Evolutionary conservation across 2,329 filamentous ascomycete genomes (phyloP).

Genomic region (Calonectria crousiana): DNA sequence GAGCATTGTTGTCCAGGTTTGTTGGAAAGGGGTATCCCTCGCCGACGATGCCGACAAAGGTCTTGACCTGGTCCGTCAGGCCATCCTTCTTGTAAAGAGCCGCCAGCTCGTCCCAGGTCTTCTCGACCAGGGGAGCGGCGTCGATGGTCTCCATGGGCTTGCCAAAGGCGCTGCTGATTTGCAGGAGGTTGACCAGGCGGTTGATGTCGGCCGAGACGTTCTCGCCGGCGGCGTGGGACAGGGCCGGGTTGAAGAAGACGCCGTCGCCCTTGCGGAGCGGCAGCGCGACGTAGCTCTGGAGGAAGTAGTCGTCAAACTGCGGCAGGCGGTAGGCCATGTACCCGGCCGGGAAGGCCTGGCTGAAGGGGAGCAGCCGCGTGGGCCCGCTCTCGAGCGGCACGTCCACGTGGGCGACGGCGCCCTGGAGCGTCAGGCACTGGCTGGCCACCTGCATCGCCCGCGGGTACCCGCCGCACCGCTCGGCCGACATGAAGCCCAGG

Average conservation of each 20-base stretch:
- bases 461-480: slow-evolving; percentile 61
- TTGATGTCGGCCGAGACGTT: slow-evolving; percentile 62
- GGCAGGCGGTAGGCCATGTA: slow-evolving; percentile 68
- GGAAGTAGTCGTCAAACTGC: slow-evolving; percentile 67
- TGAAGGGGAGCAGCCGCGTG: slow-evolving; percentile 71
- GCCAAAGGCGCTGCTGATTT: slow-evolving; percentile 72
- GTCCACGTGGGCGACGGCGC: slow-evolving; percentile 71
- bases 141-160: slow-evolving; percentile 74
- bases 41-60: slow-evolving; percentile 63
- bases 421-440: slow-evolving; percentile 72
- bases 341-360: slow-evolving; percentile 67
- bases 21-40: slow-evolving; percentile 74
- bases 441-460: slow-evolving; percentile 65
- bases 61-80: slow-evolving; percentile 55
- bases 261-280: slow-evolving; percentile 69
- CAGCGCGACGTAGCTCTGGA: slow-evolving; percentile 63
- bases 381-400: slow-evolving; percentile 71
- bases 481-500: slow-evolving; percentile 69
- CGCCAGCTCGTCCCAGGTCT: slow-evolving; percentile 56
- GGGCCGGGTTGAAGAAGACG: slow-evolving; percentile 73
- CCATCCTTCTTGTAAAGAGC: slow-evolving; percentile 50
- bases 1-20: slow-evolving; percentile 69
- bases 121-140: slow-evolving; percentile 59
- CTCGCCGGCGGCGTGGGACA: slow-evolving; percentile 73
- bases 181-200: slow-evolving; percentile 71